Base-by-base conservation (phyloP, 441 rosid genomes). In the Populus hybrid region DNA sequence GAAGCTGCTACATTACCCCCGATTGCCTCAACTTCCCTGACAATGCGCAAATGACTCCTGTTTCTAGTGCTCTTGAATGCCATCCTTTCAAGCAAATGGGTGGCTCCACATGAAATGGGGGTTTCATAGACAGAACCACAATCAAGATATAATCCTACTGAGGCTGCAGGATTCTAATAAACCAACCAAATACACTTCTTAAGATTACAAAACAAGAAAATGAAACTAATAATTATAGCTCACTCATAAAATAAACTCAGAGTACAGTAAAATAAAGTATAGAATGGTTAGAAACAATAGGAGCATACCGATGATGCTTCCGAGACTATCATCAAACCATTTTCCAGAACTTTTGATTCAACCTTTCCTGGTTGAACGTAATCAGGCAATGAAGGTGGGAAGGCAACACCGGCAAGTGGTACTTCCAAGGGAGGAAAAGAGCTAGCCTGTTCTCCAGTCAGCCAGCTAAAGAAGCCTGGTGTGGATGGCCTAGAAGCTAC, bases 21-120 rank as follows among this genome's bases (percentile, higher is more conserved):
- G 69, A 94, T 93, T 67, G 98, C 98, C 86, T 94, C 98, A 57
- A 93, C 92, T 84, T 96, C 98, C 81, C 98, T 89, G 32, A 94
- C 92, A 74, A 96, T 81, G 32, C 94, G 92, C 73, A 94, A 77
- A 76, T 94, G 94, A 73, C 89, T 92, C 70, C 99, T 85, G 80
- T 92, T 96, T 57, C 61, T 77, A 11, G 98, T 94, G 78, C 90
- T 88, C 88, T 93, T 94, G 86, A 94, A 94, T 78, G 96, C 97
- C 98, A 96, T 91, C 77, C 93, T 86, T 79, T 96, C 98, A 73
- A 96, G 90, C 78, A 96, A 87, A 82, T 93, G 96, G 2, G 99
- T 88, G 38, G 92, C 96, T 75, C 99, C 99, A 82, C 83, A 87
- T 74, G 89, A 87, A 26, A 77, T 30, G 12, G 96, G 95, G 9